A percentile compares a stretch with the other conserved stretches of the same genome.
These are phyloP conservation scores for Cytospora piceicola DNA, from an alignment of 2,329 filamentous ascomycete genomes.

Conservation along the genomic window DNA sequence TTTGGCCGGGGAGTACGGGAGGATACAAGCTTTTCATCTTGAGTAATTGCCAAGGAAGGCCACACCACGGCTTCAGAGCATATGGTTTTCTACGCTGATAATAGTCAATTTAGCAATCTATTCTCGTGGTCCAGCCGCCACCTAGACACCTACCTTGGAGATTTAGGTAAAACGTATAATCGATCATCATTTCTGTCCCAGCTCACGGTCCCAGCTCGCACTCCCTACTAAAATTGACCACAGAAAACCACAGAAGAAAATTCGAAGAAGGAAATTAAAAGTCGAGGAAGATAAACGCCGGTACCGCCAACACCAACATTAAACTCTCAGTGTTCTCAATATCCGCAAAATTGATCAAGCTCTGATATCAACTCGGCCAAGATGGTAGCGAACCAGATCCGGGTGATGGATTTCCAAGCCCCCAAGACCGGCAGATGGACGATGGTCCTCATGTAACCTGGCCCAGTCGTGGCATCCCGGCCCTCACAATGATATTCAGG, in stretches of 20 bases:
- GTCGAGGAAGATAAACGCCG: no score
- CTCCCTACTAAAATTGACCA: no score
- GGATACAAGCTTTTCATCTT: slow-evolving; percentile 26
- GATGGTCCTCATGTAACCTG: neutral
- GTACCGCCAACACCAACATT: no score
- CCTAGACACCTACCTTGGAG: no score
- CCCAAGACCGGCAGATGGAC: neutral
- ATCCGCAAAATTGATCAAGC: neutral
- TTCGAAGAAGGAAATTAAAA: no score
- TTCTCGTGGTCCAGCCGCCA: neutral
- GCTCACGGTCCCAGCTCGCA: no score
- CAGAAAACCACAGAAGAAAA: no score
- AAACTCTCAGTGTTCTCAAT: no score
- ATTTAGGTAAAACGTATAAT: neutral
- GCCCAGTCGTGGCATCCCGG: neutral
- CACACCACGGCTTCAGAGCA: no score
- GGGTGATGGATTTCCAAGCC: neutral
- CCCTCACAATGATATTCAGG: neutral
- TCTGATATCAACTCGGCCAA: neutral
- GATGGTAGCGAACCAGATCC: neutral
- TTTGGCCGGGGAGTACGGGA: slow-evolving; percentile 48
- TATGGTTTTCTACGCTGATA: no score
- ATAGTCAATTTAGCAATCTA: neutral
- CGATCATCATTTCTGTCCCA: no score
- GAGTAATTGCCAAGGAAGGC: no score